phyloP scores from a whole-genome alignment of 2,329 filamentous ascomycete genomes.

The Pseudonectria buxi region DNA sequence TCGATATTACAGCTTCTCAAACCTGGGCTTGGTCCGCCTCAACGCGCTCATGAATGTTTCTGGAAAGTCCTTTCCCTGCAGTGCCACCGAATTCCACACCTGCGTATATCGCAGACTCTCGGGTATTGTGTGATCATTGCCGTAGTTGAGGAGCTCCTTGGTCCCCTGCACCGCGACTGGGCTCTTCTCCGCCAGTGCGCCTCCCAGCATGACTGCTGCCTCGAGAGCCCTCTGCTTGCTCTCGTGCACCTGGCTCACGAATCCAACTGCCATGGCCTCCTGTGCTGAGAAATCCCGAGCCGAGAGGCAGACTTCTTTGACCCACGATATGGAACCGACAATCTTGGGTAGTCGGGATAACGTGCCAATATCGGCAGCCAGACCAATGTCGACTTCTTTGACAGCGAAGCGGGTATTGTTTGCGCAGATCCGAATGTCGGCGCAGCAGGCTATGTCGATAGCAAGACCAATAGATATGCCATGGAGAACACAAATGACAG shows the following conservation, averaged over 20 bases:
- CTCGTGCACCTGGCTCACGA: conserved; percentile 59
- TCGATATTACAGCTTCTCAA: conserved; percentile 65
- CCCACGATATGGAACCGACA: conserved; percentile 65
- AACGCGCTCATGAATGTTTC: conserved; percentile 69
- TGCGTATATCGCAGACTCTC: conserved; percentile 79
- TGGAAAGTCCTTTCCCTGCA: conserved; percentile 75
- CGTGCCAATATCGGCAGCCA: conserved; percentile 75
- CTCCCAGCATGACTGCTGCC: conserved; percentile 57
- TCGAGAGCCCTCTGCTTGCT: conserved; percentile 57
- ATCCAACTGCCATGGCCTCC: conserved; percentile 64
- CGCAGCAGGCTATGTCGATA: conserved; percentile 64
- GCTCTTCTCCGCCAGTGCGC: conserved; percentile 68
- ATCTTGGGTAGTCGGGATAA: conserved; percentile 66
- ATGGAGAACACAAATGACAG: conserved; percentile 76
- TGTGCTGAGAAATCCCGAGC: conserved; percentile 62
- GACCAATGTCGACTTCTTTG: conserved; percentile 76
- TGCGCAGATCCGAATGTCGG: conserved; percentile 63
- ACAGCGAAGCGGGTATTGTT: conserved; percentile 58
- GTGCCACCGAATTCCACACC: conserved; percentile 77
- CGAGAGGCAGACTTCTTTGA: conserved; percentile 70
- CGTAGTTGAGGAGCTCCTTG: conserved; percentile 79
- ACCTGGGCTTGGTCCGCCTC: conserved; percentile 71
- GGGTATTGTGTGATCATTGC: conserved; percentile 67
- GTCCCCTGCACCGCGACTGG: conserved; percentile 83
- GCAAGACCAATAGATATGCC: conserved; percentile 71